Percentiles rank a stretch among this genome's conserved stretches.
These are phyloP conservation scores for Forsythia suspensa DNA, from an alignment of 257 asterid genomes.

Conservation along the genomic window DNA sequence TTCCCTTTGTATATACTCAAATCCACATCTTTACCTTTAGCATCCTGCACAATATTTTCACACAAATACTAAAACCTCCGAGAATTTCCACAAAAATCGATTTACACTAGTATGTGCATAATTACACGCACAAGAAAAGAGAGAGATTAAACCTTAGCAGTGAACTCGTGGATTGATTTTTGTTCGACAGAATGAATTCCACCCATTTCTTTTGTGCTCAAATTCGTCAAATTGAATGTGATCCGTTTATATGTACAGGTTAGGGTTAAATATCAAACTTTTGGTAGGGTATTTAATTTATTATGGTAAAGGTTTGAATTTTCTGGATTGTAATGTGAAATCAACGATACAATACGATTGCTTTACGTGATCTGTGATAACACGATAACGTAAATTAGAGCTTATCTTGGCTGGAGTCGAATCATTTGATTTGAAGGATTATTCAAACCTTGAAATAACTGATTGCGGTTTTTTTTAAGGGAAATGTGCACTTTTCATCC, in stretches of 20 bases:
- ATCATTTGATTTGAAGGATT: no score
- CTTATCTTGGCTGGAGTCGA: neutral
- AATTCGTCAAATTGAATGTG: neutral
- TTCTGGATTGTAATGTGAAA: neutral
- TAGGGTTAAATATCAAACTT: neutral
- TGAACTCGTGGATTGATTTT: constrained; percentile 72
- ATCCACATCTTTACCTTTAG: constrained; percentile 65
- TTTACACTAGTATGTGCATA: neutral
- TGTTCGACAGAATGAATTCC: constrained; percentile 47
- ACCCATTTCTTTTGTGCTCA: constrained; percentile 45
- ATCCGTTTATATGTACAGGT: neutral
- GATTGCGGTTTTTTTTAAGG: no score
- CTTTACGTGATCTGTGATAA: neutral
- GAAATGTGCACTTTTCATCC: no score
- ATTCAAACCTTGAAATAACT: no score
- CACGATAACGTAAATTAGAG: neutral
- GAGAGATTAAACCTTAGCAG: constrained; percentile 54
- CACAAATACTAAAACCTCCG: neutral
- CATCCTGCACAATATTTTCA: constrained; percentile 44
- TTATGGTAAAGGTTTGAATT: neutral
- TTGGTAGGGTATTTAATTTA: neutral
- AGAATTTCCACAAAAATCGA: neutral
- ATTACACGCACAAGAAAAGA: neutral
- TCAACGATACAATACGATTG: neutral
- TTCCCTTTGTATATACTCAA: constrained; percentile 68